Evolutionary conservation across 345 rosid genomes (phyloP).

Genomic region (Hypericum androsaemum): DNA sequence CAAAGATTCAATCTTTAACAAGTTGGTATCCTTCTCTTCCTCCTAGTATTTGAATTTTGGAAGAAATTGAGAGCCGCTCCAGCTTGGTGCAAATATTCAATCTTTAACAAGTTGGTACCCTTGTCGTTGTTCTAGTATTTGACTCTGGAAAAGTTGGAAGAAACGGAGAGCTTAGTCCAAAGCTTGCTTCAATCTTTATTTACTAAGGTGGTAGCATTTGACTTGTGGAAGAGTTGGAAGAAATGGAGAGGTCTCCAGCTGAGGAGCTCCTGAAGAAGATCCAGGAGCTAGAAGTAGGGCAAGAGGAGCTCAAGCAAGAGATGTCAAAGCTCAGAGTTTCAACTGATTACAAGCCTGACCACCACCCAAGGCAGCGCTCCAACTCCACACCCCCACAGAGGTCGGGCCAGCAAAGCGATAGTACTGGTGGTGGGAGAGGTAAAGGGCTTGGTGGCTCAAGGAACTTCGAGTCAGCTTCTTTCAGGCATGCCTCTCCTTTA

Average conservation of each 20-base stretch:
- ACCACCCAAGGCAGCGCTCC: constrained; percentile 44
- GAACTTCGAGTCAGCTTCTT: constrained; percentile 56
- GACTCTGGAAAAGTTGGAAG: too few relatives aligned
- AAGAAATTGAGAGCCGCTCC: too few relatives aligned
- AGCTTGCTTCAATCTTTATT: too few relatives aligned
- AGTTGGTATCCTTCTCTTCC: too few relatives aligned
- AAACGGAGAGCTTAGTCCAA: too few relatives aligned
- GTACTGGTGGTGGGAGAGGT: constrained; percentile 32
- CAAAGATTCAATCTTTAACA: too few relatives aligned
- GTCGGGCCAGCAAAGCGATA: constrained; percentile 24
- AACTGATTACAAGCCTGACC: constrained; percentile 21
- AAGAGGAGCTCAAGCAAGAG: constrained; percentile 68
- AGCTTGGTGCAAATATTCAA: too few relatives aligned
- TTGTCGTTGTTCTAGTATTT: too few relatives aligned
- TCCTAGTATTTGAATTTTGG: too few relatives aligned
- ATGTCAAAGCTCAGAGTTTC: constrained; percentile 62
- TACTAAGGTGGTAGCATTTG: too few relatives aligned
- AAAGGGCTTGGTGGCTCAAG: constrained; percentile 27
- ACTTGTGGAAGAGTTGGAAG: constrained; percentile 28
- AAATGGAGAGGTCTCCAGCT: constrained; percentile 61
- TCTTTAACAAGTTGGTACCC: too few relatives aligned
- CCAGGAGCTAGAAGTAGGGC: constrained; percentile 78
- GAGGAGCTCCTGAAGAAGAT: constrained; percentile 81
- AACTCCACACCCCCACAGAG: constrained; percentile 82
- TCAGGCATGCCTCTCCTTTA: constrained; percentile 77